Evolutionary conservation across 768 basidiomycete genomes (phyloP), one percentile per base, ranked within the genome.

Genomic region (Tulasnella sp.): DNA sequence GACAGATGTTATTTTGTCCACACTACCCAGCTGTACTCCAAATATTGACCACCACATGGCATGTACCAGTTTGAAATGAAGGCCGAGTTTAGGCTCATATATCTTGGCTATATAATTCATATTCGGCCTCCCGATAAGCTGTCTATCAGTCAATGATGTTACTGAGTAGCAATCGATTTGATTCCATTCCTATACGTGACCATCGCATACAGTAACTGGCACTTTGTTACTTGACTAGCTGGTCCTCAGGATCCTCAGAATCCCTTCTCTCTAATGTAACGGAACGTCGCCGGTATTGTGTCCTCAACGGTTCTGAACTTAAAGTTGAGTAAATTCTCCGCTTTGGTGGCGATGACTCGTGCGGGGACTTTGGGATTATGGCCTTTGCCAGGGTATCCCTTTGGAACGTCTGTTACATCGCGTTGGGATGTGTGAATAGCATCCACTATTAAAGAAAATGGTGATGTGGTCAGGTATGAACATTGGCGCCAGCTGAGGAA

Each of bases 301-400:
- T 60, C 60, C 61, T 62, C 52, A 21, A 56, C 17, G n/a, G 30
- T 41, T 26, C 54, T 32, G 48, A 51, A 59, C 41, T 56, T 56
- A 34, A 56, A 34, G n/a, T 26, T 41, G 5, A 56, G 19, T 7
- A 21, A 19, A 21, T 34, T 45, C 24, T 56, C n/a, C 38, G 43
- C 43, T 34, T 56, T 56, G 1, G 54, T 56, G 9, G 54, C 30
- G 19, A 24, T 23, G 13, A 44, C 38, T 24, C 21, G n/a, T 11
- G 54, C 32, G 1, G 41, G 32, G 11, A 34, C 38, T 11, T 41
- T 45, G n/a, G 26, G 19, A n/a, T 27, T 27, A 5, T 11, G 21
- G n/a, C 54, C 54, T 10, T 29, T 13, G 2, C 54, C 54, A 7
- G 54, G 54, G 24, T 44, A 42, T 24, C 54, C 54, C 24, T 56